A percentile compares a stretch with the other conserved stretches of the same genome.
Evolutionary conservation across 805 yeast species (phyloP).

Genomic region (Suhomyces prunicola): DNA sequence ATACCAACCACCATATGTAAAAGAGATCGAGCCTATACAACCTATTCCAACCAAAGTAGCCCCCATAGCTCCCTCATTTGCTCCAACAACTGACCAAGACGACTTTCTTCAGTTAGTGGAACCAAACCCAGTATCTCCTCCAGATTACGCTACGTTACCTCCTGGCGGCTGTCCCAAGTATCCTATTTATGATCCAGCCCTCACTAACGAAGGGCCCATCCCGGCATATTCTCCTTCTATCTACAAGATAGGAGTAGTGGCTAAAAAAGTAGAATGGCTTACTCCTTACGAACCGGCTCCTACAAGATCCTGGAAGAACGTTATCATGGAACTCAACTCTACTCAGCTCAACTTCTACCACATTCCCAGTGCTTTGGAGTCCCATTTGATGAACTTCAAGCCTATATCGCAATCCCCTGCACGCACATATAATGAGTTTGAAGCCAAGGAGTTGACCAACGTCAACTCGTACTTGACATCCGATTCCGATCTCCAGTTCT

Average conservation of each 20-base stretch:
- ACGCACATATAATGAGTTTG: slow-evolving; percentile 8
- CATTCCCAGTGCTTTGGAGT: slow-evolving; percentile 34
- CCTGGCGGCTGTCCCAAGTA: slow-evolving; percentile 46
- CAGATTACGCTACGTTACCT: slow-evolving; percentile 33
- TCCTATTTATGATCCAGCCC: slow-evolving; percentile 19
- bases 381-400: slow-evolving; percentile 20
- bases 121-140: slow-evolving; percentile 39
- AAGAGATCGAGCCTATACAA: background rate
- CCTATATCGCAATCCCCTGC: slow-evolving; percentile 8
- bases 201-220: slow-evolving; percentile 39
- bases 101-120: slow-evolving; percentile 30
- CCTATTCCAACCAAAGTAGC: background rate
- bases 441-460: slow-evolving; percentile 6
- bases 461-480: slow-evolving; percentile 21
- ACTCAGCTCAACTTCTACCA: slow-evolving; percentile 76
- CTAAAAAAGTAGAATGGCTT: slow-evolving; percentile 70
- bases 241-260: slow-evolving; percentile 52
- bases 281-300: slow-evolving; percentile 74
- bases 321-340: slow-evolving; percentile 73
- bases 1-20: background rate
- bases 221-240: slow-evolving; percentile 71
- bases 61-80: too few species aligned
- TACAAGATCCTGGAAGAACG: slow-evolving; percentile 65
- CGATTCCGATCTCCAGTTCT: slow-evolving; percentile 27
- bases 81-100: slow-evolving; percentile 3